phyloP scores from a whole-genome alignment of 2,329 filamentous ascomycete species.

The Sphaceloma murrayae region DNA sequence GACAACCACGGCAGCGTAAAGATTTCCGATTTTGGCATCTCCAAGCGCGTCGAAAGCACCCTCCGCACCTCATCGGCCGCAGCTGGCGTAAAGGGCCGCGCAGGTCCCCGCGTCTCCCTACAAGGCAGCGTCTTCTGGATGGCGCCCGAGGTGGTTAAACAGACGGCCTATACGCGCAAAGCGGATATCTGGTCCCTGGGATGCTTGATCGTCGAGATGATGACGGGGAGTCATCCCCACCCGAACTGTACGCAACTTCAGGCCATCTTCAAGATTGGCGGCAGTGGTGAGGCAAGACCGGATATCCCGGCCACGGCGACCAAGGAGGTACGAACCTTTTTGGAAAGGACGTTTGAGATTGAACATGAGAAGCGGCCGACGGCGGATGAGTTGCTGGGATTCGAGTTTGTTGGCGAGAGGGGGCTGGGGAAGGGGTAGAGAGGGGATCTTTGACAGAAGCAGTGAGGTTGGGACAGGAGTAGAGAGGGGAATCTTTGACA shows the following conservation, averaged over 20 bases:
- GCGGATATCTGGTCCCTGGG: slow-evolving; percentile 98
- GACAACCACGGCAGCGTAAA: slow-evolving; percentile 99
- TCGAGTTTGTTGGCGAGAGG: slow-evolving; percentile 50
- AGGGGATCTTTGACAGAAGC: not conserved
- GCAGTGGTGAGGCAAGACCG: slow-evolving; percentile 48
- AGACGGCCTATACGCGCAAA: slow-evolving; percentile 95
- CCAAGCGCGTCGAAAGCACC: slow-evolving; percentile 90
- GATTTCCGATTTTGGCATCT: slow-evolving; percentile 98
- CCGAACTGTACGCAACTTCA: slow-evolving; percentile 95
- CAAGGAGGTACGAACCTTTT: slow-evolving; percentile 71
- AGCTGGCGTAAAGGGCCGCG: slow-evolving; percentile 29
- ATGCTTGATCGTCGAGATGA: slow-evolving; percentile 97
- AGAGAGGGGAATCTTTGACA: not conserved
- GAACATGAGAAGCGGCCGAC: slow-evolving; percentile 87
- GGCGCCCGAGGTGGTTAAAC: slow-evolving; percentile 96
- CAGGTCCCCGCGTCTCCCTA: slow-evolving; percentile 61
- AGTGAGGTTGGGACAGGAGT: not conserved
- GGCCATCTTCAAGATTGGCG: slow-evolving; percentile 92
- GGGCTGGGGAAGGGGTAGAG: slow-evolving; percentile 21
- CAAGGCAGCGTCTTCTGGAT: slow-evolving; percentile 99
- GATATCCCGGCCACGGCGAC: slow-evolving; percentile 82
- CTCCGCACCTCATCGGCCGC: slow-evolving; percentile 38
- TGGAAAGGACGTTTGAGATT: slow-evolving; percentile 86
- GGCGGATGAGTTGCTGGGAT: slow-evolving; percentile 80
- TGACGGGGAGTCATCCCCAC: slow-evolving; percentile 92